Conservation (phyloP, 2,329 filamentous ascomycete species). For the Elsinoe fawcettii region DNA sequence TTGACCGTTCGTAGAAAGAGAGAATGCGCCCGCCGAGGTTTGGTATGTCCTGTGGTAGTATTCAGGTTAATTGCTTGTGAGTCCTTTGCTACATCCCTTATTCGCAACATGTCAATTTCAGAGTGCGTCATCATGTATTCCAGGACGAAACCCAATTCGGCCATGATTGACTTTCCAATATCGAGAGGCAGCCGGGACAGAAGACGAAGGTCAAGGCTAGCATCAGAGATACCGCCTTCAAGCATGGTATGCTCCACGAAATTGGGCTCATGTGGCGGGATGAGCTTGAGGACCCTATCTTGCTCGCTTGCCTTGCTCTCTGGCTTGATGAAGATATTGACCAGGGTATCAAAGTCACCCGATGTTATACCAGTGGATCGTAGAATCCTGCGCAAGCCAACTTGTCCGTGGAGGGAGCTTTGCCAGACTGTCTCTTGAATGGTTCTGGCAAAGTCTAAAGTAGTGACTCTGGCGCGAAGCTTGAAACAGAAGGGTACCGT, state of each 20-base stretch:
- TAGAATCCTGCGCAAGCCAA: not conserved
- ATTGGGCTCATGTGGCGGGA: not conserved
- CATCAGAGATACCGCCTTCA: not conserved
- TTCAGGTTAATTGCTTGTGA: not conserved
- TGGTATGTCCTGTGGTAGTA: not conserved
- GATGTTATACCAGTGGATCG: not conserved
- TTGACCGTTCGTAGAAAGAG: slow-evolving; percentile 20
- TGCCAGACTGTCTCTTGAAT: not conserved
- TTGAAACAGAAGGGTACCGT: not conserved
- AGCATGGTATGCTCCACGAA: not conserved
- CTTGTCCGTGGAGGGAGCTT: not conserved
- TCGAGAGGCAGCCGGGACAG: not conserved
- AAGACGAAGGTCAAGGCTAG: not conserved
- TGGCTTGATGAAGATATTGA: not conserved
- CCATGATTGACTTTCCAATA: not conserved
- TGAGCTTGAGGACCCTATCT: not conserved
- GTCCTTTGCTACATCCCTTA: not conserved
- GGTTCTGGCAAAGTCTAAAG: not conserved
- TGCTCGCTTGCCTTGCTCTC: slow-evolving; percentile 13
- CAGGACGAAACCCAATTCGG: not conserved
- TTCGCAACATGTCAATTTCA: not conserved
- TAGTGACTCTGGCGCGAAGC: not conserved
- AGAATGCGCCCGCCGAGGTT: not conserved
- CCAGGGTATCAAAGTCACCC: not conserved
- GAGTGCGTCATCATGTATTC: not conserved